These are phyloP conservation scores for Lichtheimia ornata DNA, from an alignment of 371 early-diverging fungal species.

Conservation along the genomic window DNA sequence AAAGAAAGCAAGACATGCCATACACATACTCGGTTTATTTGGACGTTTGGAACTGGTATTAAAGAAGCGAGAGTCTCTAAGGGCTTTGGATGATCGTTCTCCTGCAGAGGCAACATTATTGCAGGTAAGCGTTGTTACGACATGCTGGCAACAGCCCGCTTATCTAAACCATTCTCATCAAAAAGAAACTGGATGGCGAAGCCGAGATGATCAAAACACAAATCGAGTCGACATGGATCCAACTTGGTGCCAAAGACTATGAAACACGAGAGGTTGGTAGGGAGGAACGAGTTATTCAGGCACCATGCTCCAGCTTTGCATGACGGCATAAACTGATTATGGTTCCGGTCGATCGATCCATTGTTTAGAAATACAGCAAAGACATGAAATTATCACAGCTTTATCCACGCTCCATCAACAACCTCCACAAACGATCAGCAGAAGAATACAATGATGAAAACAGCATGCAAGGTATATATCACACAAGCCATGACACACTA, in stretches of 20 bases:
- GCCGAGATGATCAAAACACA: not conserved
- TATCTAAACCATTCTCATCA: not conserved
- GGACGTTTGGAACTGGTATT: constrained; percentile 18
- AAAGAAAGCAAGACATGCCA: constrained; percentile 12
- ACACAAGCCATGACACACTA: not conserved
- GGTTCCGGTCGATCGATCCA: too few species aligned
- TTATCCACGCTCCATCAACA: constrained; percentile 12
- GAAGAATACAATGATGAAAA: not conserved
- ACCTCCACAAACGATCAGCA: constrained; percentile 5
- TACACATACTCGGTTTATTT: constrained; percentile 18
- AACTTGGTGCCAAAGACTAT: not conserved
- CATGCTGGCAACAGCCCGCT: not conserved
- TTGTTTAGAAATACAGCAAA: constrained; percentile 4
- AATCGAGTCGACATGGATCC: constrained; percentile 2
- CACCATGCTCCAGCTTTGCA: too few species aligned
- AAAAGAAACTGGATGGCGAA: not conserved
- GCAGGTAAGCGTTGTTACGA: constrained; percentile 3
- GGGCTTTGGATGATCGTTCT: not conserved
- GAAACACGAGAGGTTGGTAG: not conserved
- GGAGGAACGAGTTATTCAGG: too few species aligned
- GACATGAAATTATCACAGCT: constrained; percentile 9
- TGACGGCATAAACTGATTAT: too few species aligned
- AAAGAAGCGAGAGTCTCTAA: not conserved
- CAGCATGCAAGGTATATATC: constrained; percentile 1
- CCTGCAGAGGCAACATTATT: not conserved